Conservation (phyloP, 2,329 filamentous ascomycete species). For the Arachnopeziza araneosa region DNA sequence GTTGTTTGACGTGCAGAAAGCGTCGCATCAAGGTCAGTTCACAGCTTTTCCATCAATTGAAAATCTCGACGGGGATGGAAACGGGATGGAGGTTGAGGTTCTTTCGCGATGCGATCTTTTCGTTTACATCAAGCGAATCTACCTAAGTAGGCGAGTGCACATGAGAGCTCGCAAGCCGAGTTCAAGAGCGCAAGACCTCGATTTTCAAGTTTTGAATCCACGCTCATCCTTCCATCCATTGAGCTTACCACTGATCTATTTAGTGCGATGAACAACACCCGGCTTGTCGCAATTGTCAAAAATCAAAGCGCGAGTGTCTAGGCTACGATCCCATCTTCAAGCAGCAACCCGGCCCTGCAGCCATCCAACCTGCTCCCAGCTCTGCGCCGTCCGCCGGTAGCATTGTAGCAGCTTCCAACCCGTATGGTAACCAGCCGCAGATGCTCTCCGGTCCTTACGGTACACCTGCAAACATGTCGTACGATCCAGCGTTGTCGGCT, state of each 20-base stretch:
- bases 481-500: conserved; percentile 31
- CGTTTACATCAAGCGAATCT: conserved; percentile 33
- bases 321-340: conserved; percentile 88
- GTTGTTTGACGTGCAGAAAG: conserved; percentile 61
- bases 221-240: background rate
- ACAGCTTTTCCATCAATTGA: conserved; percentile 13
- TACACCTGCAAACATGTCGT: conserved; percentile 21
- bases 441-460: conserved; percentile 41
- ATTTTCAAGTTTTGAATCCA: background rate
- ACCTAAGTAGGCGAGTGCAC: conserved; percentile 33
- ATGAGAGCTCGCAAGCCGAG: conserved; percentile 26
- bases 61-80: conserved; percentile 13
- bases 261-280: conserved; percentile 97
- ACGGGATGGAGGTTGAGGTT: conserved; percentile 18
- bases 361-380: conserved; percentile 66
- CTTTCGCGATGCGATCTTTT: conserved; percentile 30
- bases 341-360: conserved; percentile 58
- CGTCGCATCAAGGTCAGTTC: conserved; percentile 66
- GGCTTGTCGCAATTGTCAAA: conserved; percentile 83
- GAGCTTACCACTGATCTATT: conserved; percentile 1
- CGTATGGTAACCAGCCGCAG: conserved; percentile 42
- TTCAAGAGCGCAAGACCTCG: conserved; percentile 11
- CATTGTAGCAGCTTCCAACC: conserved; percentile 31
- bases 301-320: conserved; percentile 80
- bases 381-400: conserved; percentile 25